Conservation (phyloP, 441 rosid species). For the Aleurites moluccanus region DNA sequence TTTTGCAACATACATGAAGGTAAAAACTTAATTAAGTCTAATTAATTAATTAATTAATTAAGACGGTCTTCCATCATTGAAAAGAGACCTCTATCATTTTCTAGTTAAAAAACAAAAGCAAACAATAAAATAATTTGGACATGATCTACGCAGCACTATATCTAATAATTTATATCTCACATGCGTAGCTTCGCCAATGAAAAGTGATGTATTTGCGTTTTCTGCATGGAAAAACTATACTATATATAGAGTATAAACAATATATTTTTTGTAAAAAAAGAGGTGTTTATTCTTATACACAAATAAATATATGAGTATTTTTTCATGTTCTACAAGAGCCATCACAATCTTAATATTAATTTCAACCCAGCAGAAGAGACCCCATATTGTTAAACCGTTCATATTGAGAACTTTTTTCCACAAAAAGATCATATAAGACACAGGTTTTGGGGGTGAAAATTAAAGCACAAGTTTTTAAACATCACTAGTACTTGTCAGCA, state of each 20-base stretch:
- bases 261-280: no score
- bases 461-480: conserved; percentile 26
- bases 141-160: conserved; percentile 20
- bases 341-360: conserved; percentile 8
- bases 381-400: not conserved
- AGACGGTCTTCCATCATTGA: conserved; percentile 50
- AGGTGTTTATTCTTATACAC: not conserved
- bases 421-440: conserved; percentile 27
- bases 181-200: conserved; percentile 32
- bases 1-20: conserved; percentile 12
- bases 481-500: conserved; percentile 22
- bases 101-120: conserved; percentile 22
- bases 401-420: not conserved
- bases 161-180: conserved; percentile 31
- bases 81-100: conserved; percentile 35
- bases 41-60: conserved; percentile 15
- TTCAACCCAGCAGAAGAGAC: conserved; percentile 15
- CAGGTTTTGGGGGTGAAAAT: conserved; percentile 26
- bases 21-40: conserved; percentile 19
- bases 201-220: conserved; percentile 29
- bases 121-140: conserved; percentile 24
- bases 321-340: conserved; percentile 24
- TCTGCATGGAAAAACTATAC: conserved; percentile 24
- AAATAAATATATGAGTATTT: not conserved
- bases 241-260: no score